Conservation (phyloP, 1,139 yeast genomes). For the Candida sojae region DNA sequence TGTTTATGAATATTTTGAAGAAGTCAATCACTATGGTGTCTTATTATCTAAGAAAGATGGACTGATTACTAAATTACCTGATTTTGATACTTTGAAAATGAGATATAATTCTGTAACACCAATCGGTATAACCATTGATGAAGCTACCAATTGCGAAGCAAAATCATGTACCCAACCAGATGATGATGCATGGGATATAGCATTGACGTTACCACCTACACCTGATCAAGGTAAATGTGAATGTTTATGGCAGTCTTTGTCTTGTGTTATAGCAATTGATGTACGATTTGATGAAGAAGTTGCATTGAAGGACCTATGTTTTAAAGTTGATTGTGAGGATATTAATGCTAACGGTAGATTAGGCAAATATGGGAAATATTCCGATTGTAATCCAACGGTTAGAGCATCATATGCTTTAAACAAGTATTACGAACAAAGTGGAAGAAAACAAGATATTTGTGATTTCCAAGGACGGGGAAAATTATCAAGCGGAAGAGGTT, state of each 20-base stretch:
- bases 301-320: constrained; percentile 50
- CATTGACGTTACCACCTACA: constrained; percentile 48
- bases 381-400: constrained; percentile 55
- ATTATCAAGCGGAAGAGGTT: constrained; percentile 22
- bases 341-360: constrained; percentile 47
- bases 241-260: constrained; percentile 52
- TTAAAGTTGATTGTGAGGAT: constrained; percentile 51
- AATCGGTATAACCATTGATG: constrained; percentile 10
- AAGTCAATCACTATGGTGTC: constrained; percentile 36
- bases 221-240: constrained; percentile 59
- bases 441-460: constrained; percentile 31
- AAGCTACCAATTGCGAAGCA: constrained; percentile 2
- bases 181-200: constrained; percentile 41
- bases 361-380: constrained; percentile 59
- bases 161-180: constrained; percentile 7
- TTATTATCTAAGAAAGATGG: constrained; percentile 29
- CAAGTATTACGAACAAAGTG: constrained; percentile 38
- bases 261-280: constrained; percentile 49
- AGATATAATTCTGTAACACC: constrained; percentile 38
- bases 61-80: constrained; percentile 39
- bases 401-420: constrained; percentile 56
- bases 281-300: constrained; percentile 28
- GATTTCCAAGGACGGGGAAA: constrained; percentile 41
- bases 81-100: constrained; percentile 38
- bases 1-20: constrained; percentile 41